These are phyloP conservation scores for Ambrosiella cleistominuta DNA, from an alignment of 2,329 filamentous ascomycete genomes.

Conservation along the genomic window DNA sequence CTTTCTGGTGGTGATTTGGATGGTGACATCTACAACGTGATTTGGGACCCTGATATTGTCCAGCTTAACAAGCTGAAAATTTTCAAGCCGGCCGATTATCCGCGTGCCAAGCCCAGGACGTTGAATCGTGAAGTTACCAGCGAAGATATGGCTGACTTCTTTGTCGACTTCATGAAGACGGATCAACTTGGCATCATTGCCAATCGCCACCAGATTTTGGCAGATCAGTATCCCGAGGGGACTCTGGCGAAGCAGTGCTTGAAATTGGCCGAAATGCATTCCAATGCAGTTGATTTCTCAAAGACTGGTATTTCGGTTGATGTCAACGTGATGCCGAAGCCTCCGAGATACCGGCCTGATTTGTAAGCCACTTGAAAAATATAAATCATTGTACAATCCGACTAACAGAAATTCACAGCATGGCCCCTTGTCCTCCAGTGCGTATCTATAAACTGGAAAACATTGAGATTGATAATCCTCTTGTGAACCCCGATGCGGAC, in stretches of 20 bases:
- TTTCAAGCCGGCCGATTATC: conserved; percentile 50
- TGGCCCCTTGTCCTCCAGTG: conserved; percentile 29
- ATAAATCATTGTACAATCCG: not conserved
- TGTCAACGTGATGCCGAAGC: conserved; percentile 24
- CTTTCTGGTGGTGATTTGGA: conserved; percentile 71
- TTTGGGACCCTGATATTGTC: conserved; percentile 43
- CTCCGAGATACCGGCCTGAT: conserved; percentile 30
- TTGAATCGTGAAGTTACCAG: conserved; percentile 42
- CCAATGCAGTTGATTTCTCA: conserved; percentile 57
- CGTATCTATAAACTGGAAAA: conserved; percentile 28
- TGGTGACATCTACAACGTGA: conserved; percentile 65
- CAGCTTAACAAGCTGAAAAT: conserved; percentile 20
- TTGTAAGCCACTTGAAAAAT: conserved; percentile 28
- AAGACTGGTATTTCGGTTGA: conserved; percentile 51
- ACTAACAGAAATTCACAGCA: conserved; percentile 17
- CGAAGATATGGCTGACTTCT: conserved; percentile 62
- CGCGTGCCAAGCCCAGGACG: conserved; percentile 34
- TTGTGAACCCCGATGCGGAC: conserved; percentile 16
- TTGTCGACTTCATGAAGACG: conserved; percentile 57
- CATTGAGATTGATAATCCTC: conserved; percentile 21
- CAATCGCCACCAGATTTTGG: conserved; percentile 43
- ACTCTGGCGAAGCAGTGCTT: conserved; percentile 34
- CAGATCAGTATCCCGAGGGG: conserved; percentile 37
- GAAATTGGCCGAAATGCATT: conserved; percentile 44
- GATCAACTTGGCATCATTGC: conserved; percentile 51